Evolutionary conservation across 768 basidiomycete genomes (phyloP).

Genomic region (Russula ochroleuca): DNA sequence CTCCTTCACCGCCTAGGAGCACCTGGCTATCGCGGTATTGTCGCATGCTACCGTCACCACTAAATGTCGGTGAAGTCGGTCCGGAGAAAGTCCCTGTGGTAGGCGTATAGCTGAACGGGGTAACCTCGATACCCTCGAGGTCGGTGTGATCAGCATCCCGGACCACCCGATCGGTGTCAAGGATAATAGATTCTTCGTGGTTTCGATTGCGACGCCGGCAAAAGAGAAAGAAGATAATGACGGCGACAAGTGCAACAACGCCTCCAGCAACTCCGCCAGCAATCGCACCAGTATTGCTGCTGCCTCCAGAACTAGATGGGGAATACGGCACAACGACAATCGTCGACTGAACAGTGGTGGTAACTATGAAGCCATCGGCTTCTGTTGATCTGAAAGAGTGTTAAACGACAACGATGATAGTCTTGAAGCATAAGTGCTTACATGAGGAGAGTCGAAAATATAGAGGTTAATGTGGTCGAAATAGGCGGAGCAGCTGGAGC

Average conservation of each 20-base stretch:
- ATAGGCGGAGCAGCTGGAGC: background rate
- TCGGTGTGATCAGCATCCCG: slow-evolving; percentile 30
- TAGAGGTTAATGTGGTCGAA: slow-evolving; percentile 9
- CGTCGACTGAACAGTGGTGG: slow-evolving; percentile 22
- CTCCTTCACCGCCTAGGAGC: slow-evolving; percentile 29
- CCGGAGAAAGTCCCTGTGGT: slow-evolving; percentile 28
- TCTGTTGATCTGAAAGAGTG: slow-evolving; percentile 16
- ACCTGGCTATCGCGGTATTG: slow-evolving; percentile 29
- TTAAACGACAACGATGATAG: background rate
- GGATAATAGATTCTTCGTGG: slow-evolving; percentile 46
- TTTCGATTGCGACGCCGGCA: slow-evolving; percentile 34
- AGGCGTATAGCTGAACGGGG: slow-evolving; percentile 28
- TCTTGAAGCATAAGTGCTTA: background rate
- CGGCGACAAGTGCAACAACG: slow-evolving; percentile 25
- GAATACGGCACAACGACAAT: slow-evolving; percentile 29
- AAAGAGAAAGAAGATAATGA: slow-evolving; percentile 31
- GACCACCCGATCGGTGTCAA: slow-evolving; percentile 44
- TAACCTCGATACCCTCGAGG: slow-evolving; percentile 25
- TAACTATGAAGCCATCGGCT: slow-evolving; percentile 16
- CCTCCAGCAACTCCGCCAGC: slow-evolving; percentile 35
- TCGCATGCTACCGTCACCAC: slow-evolving; percentile 29
- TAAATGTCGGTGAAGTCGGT: slow-evolving; percentile 6
- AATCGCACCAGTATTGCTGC: slow-evolving; percentile 30
- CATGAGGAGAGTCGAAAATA: slow-evolving; percentile 6
- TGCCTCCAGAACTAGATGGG: slow-evolving; percentile 6